Percentiles rank a stretch among this genome's conserved stretches.
phyloP scores from a whole-genome alignment of 192 early-diverging fungal genomes.

The Dissophora ornata region DNA sequence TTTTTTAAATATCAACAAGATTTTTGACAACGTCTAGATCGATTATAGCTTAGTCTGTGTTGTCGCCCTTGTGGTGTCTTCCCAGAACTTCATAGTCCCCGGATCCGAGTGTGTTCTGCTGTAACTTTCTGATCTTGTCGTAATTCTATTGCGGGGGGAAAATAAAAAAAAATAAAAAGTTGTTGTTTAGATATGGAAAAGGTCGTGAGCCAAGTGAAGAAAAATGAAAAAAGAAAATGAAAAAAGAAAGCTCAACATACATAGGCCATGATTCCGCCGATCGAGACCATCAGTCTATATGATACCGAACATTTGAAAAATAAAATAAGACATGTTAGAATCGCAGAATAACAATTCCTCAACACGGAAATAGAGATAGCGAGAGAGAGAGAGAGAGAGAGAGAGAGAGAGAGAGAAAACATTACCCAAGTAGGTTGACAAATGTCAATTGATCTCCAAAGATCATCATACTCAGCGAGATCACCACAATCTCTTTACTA shows the following conservation, averaged over 20 bases:
- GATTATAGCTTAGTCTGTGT: constrained; percentile 26
- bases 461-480: constrained; percentile 73
- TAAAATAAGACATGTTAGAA: neutral
- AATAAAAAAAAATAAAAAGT: neutral
- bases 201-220: neutral
- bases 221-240: too few relatives aligned
- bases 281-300: constrained; percentile 63
- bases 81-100: constrained; percentile 36
- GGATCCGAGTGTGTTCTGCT: constrained; percentile 15
- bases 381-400: too few relatives aligned
- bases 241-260: constrained; percentile 23
- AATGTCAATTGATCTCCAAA: constrained; percentile 79
- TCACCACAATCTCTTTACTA: constrained; percentile 83
- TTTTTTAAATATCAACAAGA: too few relatives aligned
- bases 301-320: too few relatives aligned
- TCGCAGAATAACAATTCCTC: too few relatives aligned
- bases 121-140: constrained; percentile 41
- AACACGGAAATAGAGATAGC: too few relatives aligned
- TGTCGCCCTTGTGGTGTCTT: constrained; percentile 40
- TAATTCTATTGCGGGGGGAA: constrained; percentile 33
- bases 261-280: constrained; percentile 68
- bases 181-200: neutral
- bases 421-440: constrained; percentile 75
- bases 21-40: constrained; percentile 1
- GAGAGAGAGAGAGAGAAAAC: too few relatives aligned